Conservation (phyloP, 2,329 filamentous ascomycete genomes). For the Dryadomyces quercivorus region DNA sequence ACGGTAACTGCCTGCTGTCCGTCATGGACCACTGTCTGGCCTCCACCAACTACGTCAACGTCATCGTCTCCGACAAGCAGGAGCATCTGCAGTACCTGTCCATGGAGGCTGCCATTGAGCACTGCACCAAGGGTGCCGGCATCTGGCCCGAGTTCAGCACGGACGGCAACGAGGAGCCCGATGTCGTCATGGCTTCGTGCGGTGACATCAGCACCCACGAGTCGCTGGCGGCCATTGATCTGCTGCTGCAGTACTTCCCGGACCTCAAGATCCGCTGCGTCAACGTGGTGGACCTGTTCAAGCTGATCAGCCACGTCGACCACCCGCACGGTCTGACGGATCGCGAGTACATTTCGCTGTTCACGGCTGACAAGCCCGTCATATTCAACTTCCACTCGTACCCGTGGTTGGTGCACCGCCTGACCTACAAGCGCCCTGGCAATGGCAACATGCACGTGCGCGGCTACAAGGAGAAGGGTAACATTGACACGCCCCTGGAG, state of each 20-base stretch:
- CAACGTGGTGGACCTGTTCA: constrained; percentile 73
- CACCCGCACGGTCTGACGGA: constrained; percentile 64
- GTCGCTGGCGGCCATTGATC: constrained; percentile 59
- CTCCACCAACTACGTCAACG: constrained; percentile 69
- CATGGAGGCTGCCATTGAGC: constrained; percentile 59
- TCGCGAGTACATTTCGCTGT: constrained; percentile 53
- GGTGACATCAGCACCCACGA: constrained; percentile 67
- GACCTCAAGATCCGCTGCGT: constrained; percentile 66
- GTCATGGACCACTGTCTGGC: constrained; percentile 66
- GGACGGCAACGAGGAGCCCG: constrained; percentile 54
- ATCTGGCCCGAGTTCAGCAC: constrained; percentile 71
- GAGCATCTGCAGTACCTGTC: constrained; percentile 64
- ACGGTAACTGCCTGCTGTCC: constrained; percentile 66
- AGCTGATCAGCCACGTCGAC: constrained; percentile 55
- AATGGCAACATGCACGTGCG: constrained; percentile 58
- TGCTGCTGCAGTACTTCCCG: constrained; percentile 60
- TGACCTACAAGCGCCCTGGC: constrained; percentile 65
- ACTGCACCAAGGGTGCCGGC: constrained; percentile 68
- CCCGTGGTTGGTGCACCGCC: constrained; percentile 65
- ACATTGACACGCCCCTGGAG: constrained; percentile 71
- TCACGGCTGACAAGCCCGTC: constrained; percentile 59
- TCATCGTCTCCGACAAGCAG: constrained; percentile 70
- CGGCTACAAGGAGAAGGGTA: constrained; percentile 73
- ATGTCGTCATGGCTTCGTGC: constrained; percentile 64
- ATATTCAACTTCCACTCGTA: constrained; percentile 82